Evolutionary conservation across 1,139 yeast genomes (phyloP).

Genomic region (Yamadazyma aaseri): DNA sequence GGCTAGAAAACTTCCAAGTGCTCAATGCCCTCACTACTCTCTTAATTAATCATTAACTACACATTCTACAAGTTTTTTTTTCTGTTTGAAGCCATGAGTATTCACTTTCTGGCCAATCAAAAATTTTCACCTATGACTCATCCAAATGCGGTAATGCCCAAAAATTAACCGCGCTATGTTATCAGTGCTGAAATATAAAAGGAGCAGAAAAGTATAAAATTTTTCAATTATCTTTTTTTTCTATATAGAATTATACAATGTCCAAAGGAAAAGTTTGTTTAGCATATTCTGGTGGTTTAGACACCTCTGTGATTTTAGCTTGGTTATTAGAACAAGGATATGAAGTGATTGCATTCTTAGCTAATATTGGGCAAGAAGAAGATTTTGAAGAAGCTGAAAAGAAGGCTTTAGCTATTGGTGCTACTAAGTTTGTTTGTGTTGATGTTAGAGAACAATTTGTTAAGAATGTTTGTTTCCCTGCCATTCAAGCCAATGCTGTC

Average conservation of each 20-base stretch:
- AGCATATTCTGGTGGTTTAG: slow-evolving; percentile 99
- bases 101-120: slow-evolving; percentile 2
- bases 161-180: slow-evolving; percentile 39
- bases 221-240: slow-evolving; percentile 16
- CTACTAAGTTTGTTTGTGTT: slow-evolving; percentile 88
- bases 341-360: slow-evolving; percentile 97
- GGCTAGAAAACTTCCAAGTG: too few species aligned
- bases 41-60: too few species aligned
- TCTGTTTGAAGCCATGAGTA: too few species aligned
- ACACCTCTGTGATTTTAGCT: slow-evolving; percentile 94
- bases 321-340: slow-evolving; percentile 98
- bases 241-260: slow-evolving; percentile 40
- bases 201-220: slow-evolving; percentile 18
- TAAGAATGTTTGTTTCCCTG: slow-evolving; percentile 90
- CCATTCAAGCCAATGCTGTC: slow-evolving; percentile 94
- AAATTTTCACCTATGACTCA: slow-evolving; percentile 25
- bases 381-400: slow-evolving; percentile 96
- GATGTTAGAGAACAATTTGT: slow-evolving; percentile 94
- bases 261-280: slow-evolving; percentile 98
- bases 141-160: slow-evolving; percentile 35
- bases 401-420: slow-evolving; percentile 96
- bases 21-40: too few species aligned
- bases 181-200: slow-evolving; percentile 26
- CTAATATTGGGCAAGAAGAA: slow-evolving; percentile 98
- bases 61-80: too few species aligned